Percentiles rank a stretch among this genome's conserved stretches.
Evolutionary conservation across 208 protist genomes (phyloP).

Genomic region (Wallacemonas sp.): DNA sequence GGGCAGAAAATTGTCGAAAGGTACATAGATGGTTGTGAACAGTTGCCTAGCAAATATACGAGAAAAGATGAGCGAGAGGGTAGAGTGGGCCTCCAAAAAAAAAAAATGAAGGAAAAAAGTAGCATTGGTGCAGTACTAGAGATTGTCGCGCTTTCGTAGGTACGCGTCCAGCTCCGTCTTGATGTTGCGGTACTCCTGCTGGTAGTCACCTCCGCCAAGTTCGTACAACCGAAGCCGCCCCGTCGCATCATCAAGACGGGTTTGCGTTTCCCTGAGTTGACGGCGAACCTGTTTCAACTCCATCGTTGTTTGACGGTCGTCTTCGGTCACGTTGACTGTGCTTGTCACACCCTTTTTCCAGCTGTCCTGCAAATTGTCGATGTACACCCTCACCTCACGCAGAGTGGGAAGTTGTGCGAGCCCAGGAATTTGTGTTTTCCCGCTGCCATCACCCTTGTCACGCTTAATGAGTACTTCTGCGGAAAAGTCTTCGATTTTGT

Average conservation of each 20-base stretch:
- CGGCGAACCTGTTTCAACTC: conserved; percentile 55
- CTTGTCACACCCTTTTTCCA: conserved; percentile 67
- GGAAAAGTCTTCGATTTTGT: conserved; percentile 38
- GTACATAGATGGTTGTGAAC: background rate
- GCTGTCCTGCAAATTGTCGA: conserved; percentile 85
- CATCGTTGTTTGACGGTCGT: conserved; percentile 49
- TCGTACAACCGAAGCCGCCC: conserved; percentile 81
- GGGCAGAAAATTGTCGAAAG: too few relatives aligned
- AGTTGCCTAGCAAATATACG: background rate
- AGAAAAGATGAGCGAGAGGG: background rate
- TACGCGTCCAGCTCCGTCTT: conserved; percentile 71
- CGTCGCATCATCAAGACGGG: conserved; percentile 36
- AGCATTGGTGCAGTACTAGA: background rate
- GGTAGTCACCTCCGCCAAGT: conserved; percentile 71
- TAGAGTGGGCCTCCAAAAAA: background rate
- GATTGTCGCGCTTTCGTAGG: conserved; percentile 46
- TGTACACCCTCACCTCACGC: conserved; percentile 71
- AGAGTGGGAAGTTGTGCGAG: conserved; percentile 59
- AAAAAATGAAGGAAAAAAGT: conserved; percentile 25
- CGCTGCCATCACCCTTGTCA: conserved; percentile 22
- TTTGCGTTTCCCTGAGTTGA: conserved; percentile 44
- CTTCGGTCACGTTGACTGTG: conserved; percentile 61
- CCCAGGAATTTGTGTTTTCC: conserved; percentile 41
- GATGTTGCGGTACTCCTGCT: conserved; percentile 65
- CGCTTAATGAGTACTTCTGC: conserved; percentile 55